A percentile compares a stretch with the other conserved stretches of the same genome.
Evolutionary conservation across 1,284 basidiomycete species (phyloP).

Genomic region (Phellopilus nigrolimitatus): DNA sequence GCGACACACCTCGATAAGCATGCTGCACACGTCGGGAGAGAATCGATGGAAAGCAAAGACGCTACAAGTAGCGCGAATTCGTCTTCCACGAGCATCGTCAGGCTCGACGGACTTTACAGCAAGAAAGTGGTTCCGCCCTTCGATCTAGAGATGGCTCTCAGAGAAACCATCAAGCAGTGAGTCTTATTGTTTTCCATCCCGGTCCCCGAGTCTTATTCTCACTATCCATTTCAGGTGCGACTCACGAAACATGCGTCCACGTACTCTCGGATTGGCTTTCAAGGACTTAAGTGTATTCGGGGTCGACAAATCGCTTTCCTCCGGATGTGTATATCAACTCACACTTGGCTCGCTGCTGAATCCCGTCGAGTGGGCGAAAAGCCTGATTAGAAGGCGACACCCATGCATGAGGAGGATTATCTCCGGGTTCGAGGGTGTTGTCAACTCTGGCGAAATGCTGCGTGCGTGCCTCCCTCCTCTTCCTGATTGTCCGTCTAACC

Average conservation of each 20-base stretch:
- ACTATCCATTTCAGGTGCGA: slow-evolving; percentile 22
- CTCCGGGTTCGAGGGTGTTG: slow-evolving; percentile 43
- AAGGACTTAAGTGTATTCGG: slow-evolving; percentile 34
- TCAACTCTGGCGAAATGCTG: slow-evolving; percentile 60
- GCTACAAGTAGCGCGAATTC: background rate
- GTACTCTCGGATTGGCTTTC: slow-evolving; percentile 35
- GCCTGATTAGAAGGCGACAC: slow-evolving; percentile 26
- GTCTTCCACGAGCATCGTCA: background rate
- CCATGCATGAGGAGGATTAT: slow-evolving; percentile 44
- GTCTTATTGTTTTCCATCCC: background rate
- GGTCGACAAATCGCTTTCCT: slow-evolving; percentile 26
- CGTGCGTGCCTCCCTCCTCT: slow-evolving; percentile 28
- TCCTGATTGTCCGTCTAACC: background rate
- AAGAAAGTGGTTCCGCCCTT: slow-evolving; percentile 1
- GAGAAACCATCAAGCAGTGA: slow-evolving; percentile 9
- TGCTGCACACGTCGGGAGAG: background rate
- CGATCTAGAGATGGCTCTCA: slow-evolving; percentile 8
- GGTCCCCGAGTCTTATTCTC: background rate
- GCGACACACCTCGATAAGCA: background rate
- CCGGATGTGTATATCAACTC: slow-evolving; percentile 32
- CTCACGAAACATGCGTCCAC: slow-evolving; percentile 28
- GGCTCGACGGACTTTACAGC: background rate
- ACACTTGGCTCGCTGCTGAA: slow-evolving; percentile 40
- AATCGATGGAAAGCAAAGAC: background rate
- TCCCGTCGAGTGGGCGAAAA: slow-evolving; percentile 25